Base-by-base conservation (phyloP, 345 rosid genomes). In the Brassica juncea region DNA sequence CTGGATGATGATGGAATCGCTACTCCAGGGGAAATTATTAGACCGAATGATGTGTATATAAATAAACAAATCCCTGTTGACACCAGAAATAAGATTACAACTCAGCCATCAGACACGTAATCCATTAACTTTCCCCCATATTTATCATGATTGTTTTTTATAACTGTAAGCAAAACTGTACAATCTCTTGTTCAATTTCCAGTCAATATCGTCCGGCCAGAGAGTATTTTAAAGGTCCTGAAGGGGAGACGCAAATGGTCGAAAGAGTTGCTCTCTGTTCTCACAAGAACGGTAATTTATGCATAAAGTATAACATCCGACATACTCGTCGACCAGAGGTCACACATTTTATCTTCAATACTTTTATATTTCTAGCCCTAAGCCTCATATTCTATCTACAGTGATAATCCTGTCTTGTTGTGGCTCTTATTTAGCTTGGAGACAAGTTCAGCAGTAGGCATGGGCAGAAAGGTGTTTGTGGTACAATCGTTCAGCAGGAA, bases 381-480 rank as follows among this genome's bases (percentile, higher is more conserved):
- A 16, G 67, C 62, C 60, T 68, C 54, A 32, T 71, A 39, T 57
- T 75, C 25, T 55, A 44, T 75, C 25, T 39, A 44, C 34, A 70
- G 47, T 70, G 44, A 57, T 68, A 68, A 72, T 55, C 44, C 66
- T 44, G 55, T 47, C 35, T 58, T 63, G 61, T 39, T 71, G 31
- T 54, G 21, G 42, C 63, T 57, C 66, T 66, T 67, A 12, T 68
- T 42, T 66, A 92, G 99, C 83, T 94, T 72, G 99, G 99, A 63
- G 99, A 94, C 87, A 94, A 92, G 79, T 94, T 94, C 74, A 94
- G 99, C 85, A 94, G 97, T 84, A 88, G 97, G 75, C 99, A 94
- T 84, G 99, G 99, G 66, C 97, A 94, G 82, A 94, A 94, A 86
- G 97, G 98, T 88, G 99, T 94, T 1, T 92, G 98, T 84, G 99